Percentiles rank a stretch among this genome's conserved stretches.
These are phyloP conservation scores for Fagopyrum tataricum DNA, from an alignment of 148 eudicot genomes.

Conservation along the genomic window DNA sequence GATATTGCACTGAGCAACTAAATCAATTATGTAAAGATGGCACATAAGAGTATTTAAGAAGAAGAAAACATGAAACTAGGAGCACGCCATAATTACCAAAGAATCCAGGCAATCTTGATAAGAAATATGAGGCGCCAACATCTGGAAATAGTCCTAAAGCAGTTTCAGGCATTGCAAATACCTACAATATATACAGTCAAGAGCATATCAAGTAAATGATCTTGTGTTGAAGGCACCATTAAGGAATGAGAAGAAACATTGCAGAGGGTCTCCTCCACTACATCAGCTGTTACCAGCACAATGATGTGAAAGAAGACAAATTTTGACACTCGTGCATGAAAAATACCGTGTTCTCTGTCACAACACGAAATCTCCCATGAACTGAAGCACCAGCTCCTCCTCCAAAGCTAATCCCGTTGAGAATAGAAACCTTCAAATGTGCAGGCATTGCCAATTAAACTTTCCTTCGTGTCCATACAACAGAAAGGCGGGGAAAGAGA, in stretches of 20 bases:
- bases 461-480: not conserved
- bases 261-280: not conserved
- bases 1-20: not conserved
- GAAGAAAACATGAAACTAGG: not conserved
- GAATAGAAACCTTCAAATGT: conserved; percentile 71
- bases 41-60: not conserved
- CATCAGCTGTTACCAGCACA: not conserved
- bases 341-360: conserved; percentile 87
- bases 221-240: not conserved
- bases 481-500: not conserved
- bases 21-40: not conserved
- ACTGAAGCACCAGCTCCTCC: conserved; percentile 92
- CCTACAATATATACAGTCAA: conserved; percentile 31
- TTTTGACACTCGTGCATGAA: not conserved
- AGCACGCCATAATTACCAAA: conserved; percentile 44
- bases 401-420: conserved; percentile 93
- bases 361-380: conserved; percentile 91
- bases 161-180: conserved; percentile 98
- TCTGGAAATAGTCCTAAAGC: conserved; percentile 95
- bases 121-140: conserved; percentile 83
- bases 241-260: not conserved
- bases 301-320: not conserved
- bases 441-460: conserved; percentile 12
- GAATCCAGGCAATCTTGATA: conserved; percentile 91
- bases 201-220: not conserved